phyloP scores from a whole-genome alignment of 2,329 filamentous ascomycete species.

The Leptographium flavum region DNA sequence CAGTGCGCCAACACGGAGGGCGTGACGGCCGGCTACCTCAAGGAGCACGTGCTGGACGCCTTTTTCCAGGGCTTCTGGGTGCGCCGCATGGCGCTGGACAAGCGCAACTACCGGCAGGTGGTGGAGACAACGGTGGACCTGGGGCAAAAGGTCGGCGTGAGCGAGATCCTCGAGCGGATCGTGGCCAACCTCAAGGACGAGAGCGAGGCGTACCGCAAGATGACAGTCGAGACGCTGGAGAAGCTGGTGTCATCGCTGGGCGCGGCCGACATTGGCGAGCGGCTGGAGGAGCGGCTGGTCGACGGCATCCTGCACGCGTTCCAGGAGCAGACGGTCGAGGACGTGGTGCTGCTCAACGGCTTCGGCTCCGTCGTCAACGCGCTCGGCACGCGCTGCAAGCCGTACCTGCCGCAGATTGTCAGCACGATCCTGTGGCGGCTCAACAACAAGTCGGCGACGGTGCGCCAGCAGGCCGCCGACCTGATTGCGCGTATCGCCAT shows the following conservation, averaged over 20 bases:
- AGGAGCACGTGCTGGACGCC: conserved; percentile 85
- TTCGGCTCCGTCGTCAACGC: conserved; percentile 97
- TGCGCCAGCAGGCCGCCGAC: conserved; percentile 92
- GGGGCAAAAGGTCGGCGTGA: conserved; percentile 92
- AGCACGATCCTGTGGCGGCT: conserved; percentile 91
- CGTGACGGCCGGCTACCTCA: conserved; percentile 87
- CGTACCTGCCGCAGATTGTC: conserved; percentile 92
- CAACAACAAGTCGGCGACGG: conserved; percentile 95
- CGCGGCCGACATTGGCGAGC: conserved; percentile 83
- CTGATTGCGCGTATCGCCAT: conserved; percentile 93
- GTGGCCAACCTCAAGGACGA: conserved; percentile 96
- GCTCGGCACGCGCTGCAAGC: conserved; percentile 83
- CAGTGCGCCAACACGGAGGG: conserved; percentile 91
- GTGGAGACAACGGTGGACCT: conserved; percentile 97
- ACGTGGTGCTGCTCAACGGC: conserved; percentile 89
- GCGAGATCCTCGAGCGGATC: conserved; percentile 85
- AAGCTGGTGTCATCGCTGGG: conserved; percentile 89
- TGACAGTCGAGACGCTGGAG: conserved; percentile 96
- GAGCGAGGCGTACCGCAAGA: conserved; percentile 94
- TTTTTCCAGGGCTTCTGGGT: conserved; percentile 99
- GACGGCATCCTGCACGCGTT: conserved; percentile 93
- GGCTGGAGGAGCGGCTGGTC: conserved; percentile 83
- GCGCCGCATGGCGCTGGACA: conserved; percentile 88
- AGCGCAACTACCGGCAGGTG: conserved; percentile 93
- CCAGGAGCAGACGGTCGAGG: conserved; percentile 95